Evolutionary conservation across 202 grass and related monocot genomes (phyloP), one percentile per base, ranked within the genome.

Genomic region (Eragrostis tef): DNA sequence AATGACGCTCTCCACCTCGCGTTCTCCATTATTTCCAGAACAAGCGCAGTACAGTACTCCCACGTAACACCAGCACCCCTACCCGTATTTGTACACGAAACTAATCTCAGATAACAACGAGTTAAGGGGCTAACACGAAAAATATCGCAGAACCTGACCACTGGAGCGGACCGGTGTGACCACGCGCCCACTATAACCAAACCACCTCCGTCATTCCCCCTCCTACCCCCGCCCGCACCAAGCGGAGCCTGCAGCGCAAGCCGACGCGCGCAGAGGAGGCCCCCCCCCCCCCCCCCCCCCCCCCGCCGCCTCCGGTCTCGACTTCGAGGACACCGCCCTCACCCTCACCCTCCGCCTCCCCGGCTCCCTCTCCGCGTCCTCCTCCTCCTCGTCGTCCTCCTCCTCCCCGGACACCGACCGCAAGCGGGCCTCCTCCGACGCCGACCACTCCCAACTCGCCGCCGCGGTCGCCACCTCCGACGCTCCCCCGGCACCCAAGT

Each of bases 291-390:
- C 19, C 56, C 25, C 52, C n/a, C n/a, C n/a, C n/a, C n/a, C 89
- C 22, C 93, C 83, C 66, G 86, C 67, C 7, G 87, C 78, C 1
- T 99, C 93, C 5, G 91, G 87, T 2, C 70, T 99, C 34, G 97
- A 96, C 62, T 96, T 96, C 70, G 93, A 99, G 58, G 97, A 99
- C 62, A 99, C 97, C 44, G 93, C 86, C 67, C 89, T 99, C 52
- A 74, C 78, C 6, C 78, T 80, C 64, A 78, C 91, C 21, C 90
- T 99, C 36, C 85, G 89, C 61, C 87, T 91, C 22, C 96, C 96
- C 1, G 96, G 93, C 31, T 84, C 79, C 65, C 46, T 80, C 44
- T 70, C 51, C 5, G 9, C 66, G 14, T 42, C 34, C 1, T 66
- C 73, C 25, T 79, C 64, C 3, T 67, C 63, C 3, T 79, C 76